Evolutionary conservation across 352 stramenopile genomes (phyloP), one percentile per base, ranked within the genome.

Genomic region (Phytophthora cactorum): DNA sequence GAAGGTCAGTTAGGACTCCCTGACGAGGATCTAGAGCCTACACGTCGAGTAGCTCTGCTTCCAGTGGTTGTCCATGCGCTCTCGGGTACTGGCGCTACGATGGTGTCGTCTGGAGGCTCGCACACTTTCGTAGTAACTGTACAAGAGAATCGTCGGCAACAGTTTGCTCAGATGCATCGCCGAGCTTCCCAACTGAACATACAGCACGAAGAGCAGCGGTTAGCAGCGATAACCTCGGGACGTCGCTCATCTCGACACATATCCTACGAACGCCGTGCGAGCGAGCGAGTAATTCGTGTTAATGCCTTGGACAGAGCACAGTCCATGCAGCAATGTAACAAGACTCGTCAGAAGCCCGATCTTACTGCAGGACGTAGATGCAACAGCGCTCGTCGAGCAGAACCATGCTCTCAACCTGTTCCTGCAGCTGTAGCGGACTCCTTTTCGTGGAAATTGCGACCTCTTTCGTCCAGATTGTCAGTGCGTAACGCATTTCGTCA

Each of bases 61-160:
- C 82, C 84, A 1, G 74, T 77, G 0, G 72, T 74, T 25, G 74
- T 91, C 7, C 72, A 77, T 47, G 53, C 78, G 2, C 69, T 92
- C 11, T 85, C 78, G 0, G 84, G 82, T 10, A 91, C 81, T 2
- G 82, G 82, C 0, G 80, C 82, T 12, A 88, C 82, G 5, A 79
- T 72, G 25, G 70, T 92, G 14, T 67, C 70, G 11, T 92, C 80
- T 34, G 84, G 84, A 31, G 70, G 77, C 22, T 80, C 80, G 2
- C 84, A 92, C 55, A 84, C 82, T 9, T 88, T 91, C 46, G 81
- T 90, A 1, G 77, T 90, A 29, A 92, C 78, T 46, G 77, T 86
- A 9, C 75, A 89, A 29, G 84, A 92, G 43, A 81, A 81, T 32
- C 66, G 76, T 10, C 70, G 77, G 0, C 61, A 82, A 8, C 59